Base-by-base conservation (phyloP, 441 rosid species). In the Populus hybrid region DNA sequence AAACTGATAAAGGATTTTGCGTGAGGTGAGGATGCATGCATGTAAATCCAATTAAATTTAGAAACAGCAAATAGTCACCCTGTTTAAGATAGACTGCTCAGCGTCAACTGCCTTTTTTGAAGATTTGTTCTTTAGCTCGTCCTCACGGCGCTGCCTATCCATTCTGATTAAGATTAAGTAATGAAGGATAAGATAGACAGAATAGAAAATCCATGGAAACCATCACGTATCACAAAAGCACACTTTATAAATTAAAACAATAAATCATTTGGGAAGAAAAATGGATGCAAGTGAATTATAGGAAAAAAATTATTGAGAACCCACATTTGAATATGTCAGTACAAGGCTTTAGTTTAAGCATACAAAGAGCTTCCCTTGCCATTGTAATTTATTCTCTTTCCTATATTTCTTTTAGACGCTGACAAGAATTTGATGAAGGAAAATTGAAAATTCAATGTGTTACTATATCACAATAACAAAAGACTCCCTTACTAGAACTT, bases 111-210 rank as follows among this genome's bases (percentile, higher is more conserved):
- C 91, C 88, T 93, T 97, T 82, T 89, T 97, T 79, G 99, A 97
- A 53, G 98, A 87, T 84, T 92, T 86, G 75, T 83, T 88, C 85
- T 91, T 97, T 72, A 87, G 82, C 83, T 97, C 99, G 73, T 97
- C 99, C 86, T 97, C 98, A 3, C 98, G 93, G 14, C 98, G 98
- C 70, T 94, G 99, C 84, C 98, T 87, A 80, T 97, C 99, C 97
- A 94, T 90, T 88, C 99, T 97, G 85, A 80, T 66, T 59, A 80
- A 81, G 40, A 32, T 35, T 34, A 57, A 24, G 68, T 2, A 72
- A 7, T 21, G 69, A 82, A 70, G 34, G 75, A 69, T 79, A 76
- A 83, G 68, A 76, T 50, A 53, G 24, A 24, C 24, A 24, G 72
- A 76, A 30, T n/a, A 30, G 32, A 30, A 40, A 19, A 79, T 79